Conservation (phyloP, 164 flowering plant species). For the Nymphaea thermarum region DNA sequence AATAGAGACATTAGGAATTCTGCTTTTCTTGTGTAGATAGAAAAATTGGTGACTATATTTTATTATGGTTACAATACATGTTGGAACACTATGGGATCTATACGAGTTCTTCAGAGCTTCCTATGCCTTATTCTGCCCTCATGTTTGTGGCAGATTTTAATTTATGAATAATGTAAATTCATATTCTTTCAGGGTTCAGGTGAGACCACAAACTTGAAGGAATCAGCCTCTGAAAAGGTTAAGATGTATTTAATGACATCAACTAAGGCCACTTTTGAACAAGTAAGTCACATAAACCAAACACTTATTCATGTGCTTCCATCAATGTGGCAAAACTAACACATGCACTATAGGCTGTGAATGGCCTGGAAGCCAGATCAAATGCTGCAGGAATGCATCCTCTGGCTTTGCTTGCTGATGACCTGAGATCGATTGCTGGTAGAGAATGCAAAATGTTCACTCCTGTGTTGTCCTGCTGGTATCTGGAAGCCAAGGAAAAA, state of each 20-base stretch:
- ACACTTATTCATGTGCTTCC: no score
- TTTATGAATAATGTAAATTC: no score
- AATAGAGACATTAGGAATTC: no score
- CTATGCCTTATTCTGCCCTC: no score
- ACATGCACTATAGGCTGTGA: conserved; percentile 23
- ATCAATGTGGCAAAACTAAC: no score
- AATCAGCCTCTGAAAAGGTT: conserved; percentile 18
- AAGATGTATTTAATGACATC: conserved; percentile 35
- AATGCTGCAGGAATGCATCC: conserved; percentile 33
- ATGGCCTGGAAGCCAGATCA: conserved; percentile 23
- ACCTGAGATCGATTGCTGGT: conserved; percentile 42
- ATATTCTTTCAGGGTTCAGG: no score
- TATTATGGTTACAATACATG: no score
- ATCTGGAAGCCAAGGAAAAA: conserved; percentile 42
- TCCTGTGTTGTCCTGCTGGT: conserved; percentile 50
- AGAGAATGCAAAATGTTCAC: conserved; percentile 40
- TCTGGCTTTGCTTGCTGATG: conserved; percentile 59
- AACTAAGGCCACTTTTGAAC: conserved; percentile 36
- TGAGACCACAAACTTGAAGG: background rate
- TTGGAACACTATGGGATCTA: no score
- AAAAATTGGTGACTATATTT: no score
- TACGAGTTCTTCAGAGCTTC: no score
- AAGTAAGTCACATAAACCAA: conserved; percentile 27
- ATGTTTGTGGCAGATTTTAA: no score
- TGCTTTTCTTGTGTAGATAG: no score